Percentiles rank a stretch among this genome's conserved stretches.
Conservation (phyloP, 2,329 filamentous ascomycete genomes). For the Fusarium sp. region DNA sequence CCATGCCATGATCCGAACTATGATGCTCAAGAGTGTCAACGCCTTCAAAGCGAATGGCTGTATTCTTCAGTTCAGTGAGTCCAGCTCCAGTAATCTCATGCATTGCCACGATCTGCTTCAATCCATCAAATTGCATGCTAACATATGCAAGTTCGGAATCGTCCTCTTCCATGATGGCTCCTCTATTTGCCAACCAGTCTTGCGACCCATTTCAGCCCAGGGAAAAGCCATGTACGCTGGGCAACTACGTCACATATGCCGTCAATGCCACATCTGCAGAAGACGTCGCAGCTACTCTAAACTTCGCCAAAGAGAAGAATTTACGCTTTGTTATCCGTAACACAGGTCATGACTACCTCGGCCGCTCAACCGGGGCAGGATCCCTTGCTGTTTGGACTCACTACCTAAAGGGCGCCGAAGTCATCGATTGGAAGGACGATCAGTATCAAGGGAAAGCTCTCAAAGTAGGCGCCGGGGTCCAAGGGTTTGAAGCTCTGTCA, state of each 20-base stretch:
- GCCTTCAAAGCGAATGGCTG: slow-evolving; percentile 55
- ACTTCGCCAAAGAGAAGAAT: slow-evolving; percentile 47
- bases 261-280: slow-evolving; percentile 45
- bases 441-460: slow-evolving; percentile 62
- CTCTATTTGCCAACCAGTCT: slow-evolving; percentile 50
- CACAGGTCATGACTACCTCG: slow-evolving; percentile 64
- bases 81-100: rapidly evolving
- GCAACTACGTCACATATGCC: slow-evolving; percentile 54
- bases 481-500: slow-evolving; percentile 56
- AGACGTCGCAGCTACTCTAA: slow-evolving; percentile 45
- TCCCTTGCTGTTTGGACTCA: slow-evolving; percentile 54
- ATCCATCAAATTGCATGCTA: rapidly evolving
- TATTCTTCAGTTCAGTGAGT: slow-evolving; percentile 52
- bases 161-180: slow-evolving; percentile 45
- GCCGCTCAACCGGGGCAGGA: slow-evolving; percentile 65
- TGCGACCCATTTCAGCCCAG: slow-evolving; percentile 49
- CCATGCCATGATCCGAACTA: slow-evolving; percentile 61
- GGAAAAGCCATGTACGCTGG: slow-evolving; percentile 51
- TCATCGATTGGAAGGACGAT: slow-evolving; percentile 49
- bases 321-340: slow-evolving; percentile 60
- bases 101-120: not conserved
- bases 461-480: slow-evolving; percentile 63
- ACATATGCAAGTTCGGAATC: slow-evolving; percentile 21
- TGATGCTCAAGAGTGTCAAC: slow-evolving; percentile 54
- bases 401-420: slow-evolving; percentile 51